Conservation (phyloP, 1,284 basidiomycete genomes). For the Mycosarcoma maydis region DNA sequence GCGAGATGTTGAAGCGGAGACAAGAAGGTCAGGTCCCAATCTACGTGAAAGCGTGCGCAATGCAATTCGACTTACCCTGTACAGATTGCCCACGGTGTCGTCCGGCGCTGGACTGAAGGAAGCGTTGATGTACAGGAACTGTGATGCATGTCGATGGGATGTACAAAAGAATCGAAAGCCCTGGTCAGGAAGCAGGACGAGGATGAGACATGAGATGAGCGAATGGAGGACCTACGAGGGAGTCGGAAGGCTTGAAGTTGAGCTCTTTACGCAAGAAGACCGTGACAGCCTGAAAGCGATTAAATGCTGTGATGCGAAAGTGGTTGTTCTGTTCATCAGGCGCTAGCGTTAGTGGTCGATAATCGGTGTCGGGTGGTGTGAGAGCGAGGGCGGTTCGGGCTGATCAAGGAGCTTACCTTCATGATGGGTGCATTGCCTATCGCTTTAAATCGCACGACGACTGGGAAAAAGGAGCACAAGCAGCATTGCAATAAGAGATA, state of each 20-base stretch:
- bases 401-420: constrained; percentile 70
- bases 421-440: constrained; percentile 98
- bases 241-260: constrained; percentile 85
- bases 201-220: too few relatives aligned
- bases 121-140: constrained; percentile 99
- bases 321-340: constrained; percentile 75
- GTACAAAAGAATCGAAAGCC: background rate
- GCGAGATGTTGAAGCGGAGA: background rate
- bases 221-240: constrained; percentile 83
- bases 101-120: constrained; percentile 94
- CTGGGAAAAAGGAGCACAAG: too few relatives aligned
- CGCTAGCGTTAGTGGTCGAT: background rate
- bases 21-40: too few relatives aligned
- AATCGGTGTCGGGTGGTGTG: background rate
- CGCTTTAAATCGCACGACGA: constrained; percentile 96
- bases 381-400: background rate
- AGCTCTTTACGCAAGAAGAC: constrained; percentile 90
- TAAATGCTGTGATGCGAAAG: constrained; percentile 94
- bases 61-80: constrained; percentile 62
- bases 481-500: too few relatives aligned
- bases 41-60: too few relatives aligned
- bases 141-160: background rate
- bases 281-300: constrained; percentile 94
- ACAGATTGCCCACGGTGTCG: constrained; percentile 88
- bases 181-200: background rate